A percentile compares a stretch with the other conserved stretches of the same genome.
Evolutionary conservation across 306 rosid genomes (phyloP).

Genomic region (Fragaria vesca): DNA sequence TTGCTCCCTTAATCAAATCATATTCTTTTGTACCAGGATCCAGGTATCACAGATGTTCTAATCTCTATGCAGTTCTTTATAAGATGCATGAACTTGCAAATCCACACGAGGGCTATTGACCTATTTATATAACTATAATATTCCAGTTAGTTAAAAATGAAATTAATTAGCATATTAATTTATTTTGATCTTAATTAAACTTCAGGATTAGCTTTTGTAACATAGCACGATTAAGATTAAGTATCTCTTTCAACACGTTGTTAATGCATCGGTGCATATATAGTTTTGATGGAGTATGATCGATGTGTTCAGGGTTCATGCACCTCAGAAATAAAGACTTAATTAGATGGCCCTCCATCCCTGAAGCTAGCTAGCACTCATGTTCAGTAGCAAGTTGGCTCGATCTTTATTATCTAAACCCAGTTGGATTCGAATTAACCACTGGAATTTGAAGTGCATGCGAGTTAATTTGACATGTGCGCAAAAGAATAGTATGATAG

Average conservation of each 20-base stretch:
- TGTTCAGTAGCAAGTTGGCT: background rate
- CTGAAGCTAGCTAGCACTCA: background rate
- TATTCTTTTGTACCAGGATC: background rate
- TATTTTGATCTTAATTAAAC: background rate
- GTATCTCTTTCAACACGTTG: background rate
- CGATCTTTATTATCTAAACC: background rate
- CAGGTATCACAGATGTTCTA: background rate
- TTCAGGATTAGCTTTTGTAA: background rate
- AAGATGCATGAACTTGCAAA: slow-evolving; percentile 9
- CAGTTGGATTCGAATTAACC: background rate
- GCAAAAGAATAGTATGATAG: background rate
- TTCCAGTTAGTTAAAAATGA: background rate
- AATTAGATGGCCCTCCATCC: background rate
- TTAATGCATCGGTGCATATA: background rate
- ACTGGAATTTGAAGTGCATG: background rate
- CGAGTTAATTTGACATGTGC: background rate
- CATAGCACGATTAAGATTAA: background rate
- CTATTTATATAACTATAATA: background rate
- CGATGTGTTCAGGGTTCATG: slow-evolving; percentile 4
- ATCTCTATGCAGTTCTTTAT: background rate
- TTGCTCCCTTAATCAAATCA: background rate
- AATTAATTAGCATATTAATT: background rate
- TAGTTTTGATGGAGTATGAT: background rate
- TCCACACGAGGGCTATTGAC: slow-evolving; percentile 5
- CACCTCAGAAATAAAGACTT: background rate